These are phyloP conservation scores for Cercospora berteroae DNA, from an alignment of 2,329 filamentous ascomycete genomes.

Conservation along the genomic window DNA sequence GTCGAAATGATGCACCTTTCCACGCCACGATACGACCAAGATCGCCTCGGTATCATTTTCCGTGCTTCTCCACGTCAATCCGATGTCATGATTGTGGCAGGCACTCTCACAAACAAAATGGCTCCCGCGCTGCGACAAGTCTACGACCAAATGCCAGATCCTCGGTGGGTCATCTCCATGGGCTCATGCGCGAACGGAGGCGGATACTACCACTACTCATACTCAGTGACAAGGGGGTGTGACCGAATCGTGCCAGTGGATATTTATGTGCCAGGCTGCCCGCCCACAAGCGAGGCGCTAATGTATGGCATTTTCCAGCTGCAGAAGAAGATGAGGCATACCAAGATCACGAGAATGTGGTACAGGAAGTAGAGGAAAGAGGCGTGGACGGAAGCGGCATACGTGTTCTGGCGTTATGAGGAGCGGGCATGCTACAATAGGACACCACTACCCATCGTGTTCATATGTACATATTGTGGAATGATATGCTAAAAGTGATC, in stretches of 20 bases:
- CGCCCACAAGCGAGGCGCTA: slow-evolving; percentile 53
- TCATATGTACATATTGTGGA: slow-evolving; percentile 27
- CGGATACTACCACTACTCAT: slow-evolving; percentile 81
- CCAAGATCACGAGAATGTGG: slow-evolving; percentile 56
- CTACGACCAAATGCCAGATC: slow-evolving; percentile 92
- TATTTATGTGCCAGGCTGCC: slow-evolving; percentile 74
- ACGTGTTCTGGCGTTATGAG: slow-evolving; percentile 21
- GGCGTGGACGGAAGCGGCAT: background rate
- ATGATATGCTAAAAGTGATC: slow-evolving; percentile 8
- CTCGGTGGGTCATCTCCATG: slow-evolving; percentile 80
- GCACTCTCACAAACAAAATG: slow-evolving; percentile 96
- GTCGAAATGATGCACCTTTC: slow-evolving; percentile 93
- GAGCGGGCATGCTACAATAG: slow-evolving; percentile 14
- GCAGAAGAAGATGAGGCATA: slow-evolving; percentile 70
- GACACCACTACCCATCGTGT: slow-evolving; percentile 14
- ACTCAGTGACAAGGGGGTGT: slow-evolving; percentile 71
- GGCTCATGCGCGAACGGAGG: slow-evolving; percentile 81
- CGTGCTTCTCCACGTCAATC: slow-evolving; percentile 82
- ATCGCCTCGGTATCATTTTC: slow-evolving; percentile 86
- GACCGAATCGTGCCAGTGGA: slow-evolving; percentile 77
- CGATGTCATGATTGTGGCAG: slow-evolving; percentile 91
- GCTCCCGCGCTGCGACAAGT: slow-evolving; percentile 81
- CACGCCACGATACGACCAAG: slow-evolving; percentile 84
- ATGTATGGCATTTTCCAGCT: slow-evolving; percentile 68
- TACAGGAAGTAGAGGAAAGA: slow-evolving; percentile 47